Percentiles rank a stretch among this genome's conserved stretches.
Evolutionary conservation across 2,329 filamentous ascomycete species (phyloP).

Genomic region (Paecilomyces niveus): DNA sequence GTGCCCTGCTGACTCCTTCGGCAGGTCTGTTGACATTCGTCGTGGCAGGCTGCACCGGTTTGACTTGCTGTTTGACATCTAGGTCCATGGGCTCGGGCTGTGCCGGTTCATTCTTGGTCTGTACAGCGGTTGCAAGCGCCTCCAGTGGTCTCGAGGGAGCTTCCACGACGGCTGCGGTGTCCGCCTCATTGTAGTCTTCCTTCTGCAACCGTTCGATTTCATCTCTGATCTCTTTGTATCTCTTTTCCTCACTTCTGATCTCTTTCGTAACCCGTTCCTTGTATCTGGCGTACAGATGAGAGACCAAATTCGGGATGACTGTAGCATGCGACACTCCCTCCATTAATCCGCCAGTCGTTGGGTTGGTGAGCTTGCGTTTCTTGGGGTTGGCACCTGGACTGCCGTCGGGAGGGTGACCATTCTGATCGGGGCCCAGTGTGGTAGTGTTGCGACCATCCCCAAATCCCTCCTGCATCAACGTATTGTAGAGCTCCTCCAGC

Average conservation of each 20-base stretch:
- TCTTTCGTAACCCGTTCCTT: constrained; percentile 60
- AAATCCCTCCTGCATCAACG: constrained; percentile 68
- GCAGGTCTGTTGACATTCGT: constrained; percentile 3
- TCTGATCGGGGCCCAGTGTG: constrained; percentile 22
- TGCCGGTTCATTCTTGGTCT: constrained; percentile 9
- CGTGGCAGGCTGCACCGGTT: constrained; percentile 6
- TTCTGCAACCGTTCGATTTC: constrained; percentile 65
- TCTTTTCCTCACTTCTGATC: constrained; percentile 67
- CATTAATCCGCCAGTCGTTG: constrained; percentile 56
- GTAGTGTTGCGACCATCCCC: constrained; percentile 31
- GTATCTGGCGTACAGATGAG: constrained; percentile 69
- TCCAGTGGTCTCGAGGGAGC: neutral
- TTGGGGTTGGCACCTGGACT: constrained; percentile 42
- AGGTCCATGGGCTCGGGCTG: constrained; percentile 20
- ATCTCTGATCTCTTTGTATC: constrained; percentile 54
- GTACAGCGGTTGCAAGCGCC: neutral
- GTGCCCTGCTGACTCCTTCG: neutral
- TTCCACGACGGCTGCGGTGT: constrained; percentile 2
- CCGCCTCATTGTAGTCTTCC: constrained; percentile 45
- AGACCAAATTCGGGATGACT: constrained; percentile 62
- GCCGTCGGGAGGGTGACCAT: constrained; percentile 20
- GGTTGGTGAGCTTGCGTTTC: constrained; percentile 68
- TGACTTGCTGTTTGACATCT: constrained; percentile 19
- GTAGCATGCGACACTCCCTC: constrained; percentile 61
- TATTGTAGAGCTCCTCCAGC: constrained; percentile 70